phyloP scores from a whole-genome alignment of 768 basidiomycete species.

The Panellus pusillus region DNA sequence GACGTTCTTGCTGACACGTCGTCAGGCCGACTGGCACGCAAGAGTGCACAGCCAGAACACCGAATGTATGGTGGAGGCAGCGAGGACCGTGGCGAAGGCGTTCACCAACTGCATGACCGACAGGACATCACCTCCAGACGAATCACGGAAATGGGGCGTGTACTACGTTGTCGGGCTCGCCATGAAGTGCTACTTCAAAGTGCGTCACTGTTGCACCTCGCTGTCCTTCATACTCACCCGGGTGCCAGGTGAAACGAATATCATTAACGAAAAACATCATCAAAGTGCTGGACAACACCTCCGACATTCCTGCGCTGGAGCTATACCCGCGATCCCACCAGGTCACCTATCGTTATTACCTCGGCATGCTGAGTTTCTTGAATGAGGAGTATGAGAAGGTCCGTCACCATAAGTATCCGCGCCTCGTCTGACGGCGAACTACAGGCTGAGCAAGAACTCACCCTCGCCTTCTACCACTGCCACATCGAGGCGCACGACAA shows the following conservation, averaged over 20 bases:
- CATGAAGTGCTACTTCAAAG: constrained; percentile 90
- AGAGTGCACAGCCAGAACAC: constrained; percentile 55
- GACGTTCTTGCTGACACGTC: neutral
- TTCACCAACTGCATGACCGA: constrained; percentile 91
- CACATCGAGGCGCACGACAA: constrained; percentile 68
- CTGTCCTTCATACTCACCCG: neutral
- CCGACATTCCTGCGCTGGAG: constrained; percentile 77
- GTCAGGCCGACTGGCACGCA: constrained; percentile 63
- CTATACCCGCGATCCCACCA: constrained; percentile 85
- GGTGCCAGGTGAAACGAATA: constrained; percentile 78
- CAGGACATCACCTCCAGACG: constrained; percentile 66
- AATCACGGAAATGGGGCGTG: constrained; percentile 86
- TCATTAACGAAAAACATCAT: constrained; percentile 91
- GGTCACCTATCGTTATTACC: constrained; percentile 93
- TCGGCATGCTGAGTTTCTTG: constrained; percentile 92
- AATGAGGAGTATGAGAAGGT: constrained; percentile 90
- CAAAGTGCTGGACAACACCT: constrained; percentile 81
- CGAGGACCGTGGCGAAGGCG: constrained; percentile 83
- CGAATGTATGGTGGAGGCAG: constrained; percentile 83
- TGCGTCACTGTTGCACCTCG: neutral
- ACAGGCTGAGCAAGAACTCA: constrained; percentile 84
- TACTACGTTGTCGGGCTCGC: constrained; percentile 91
- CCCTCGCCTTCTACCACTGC: constrained; percentile 85
- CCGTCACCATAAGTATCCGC: constrained; percentile 13
- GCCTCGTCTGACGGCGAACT: neutral